A percentile compares a stretch with the other conserved stretches of the same genome.
phyloP scores from a whole-genome alignment of 2,329 filamentous ascomycete genomes.

The Fusarium cyanostomum region DNA sequence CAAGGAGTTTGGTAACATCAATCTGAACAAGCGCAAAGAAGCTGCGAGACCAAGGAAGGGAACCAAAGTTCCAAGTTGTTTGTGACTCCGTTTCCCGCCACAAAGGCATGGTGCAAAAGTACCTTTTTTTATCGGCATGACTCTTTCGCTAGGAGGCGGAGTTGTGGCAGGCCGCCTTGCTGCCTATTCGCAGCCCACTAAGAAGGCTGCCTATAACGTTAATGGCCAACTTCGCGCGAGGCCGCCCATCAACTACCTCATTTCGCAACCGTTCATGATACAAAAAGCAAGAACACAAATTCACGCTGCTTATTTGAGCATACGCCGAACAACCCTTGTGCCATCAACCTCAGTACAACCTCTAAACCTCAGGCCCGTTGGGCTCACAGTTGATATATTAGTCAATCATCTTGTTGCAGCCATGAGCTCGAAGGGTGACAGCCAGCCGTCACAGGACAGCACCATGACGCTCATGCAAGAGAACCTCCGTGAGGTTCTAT shows the following conservation, averaged over 20 bases:
- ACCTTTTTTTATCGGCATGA: slow-evolving; percentile 14
- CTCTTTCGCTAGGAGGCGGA: slow-evolving; percentile 20
- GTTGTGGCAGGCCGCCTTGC: slow-evolving; percentile 31
- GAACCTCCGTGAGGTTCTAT: slow-evolving; percentile 55
- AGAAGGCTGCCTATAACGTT: slow-evolving; percentile 3
- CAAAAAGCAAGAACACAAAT: slow-evolving; percentile 3
- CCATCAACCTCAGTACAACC: neutral
- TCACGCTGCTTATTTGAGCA: slow-evolving; percentile 13
- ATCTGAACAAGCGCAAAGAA: slow-evolving; percentile 12
- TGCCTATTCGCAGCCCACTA: slow-evolving; percentile 31
- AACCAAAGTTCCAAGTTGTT: neutral
- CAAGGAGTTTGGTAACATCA: slow-evolving; percentile 37
- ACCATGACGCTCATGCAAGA: slow-evolving; percentile 49
- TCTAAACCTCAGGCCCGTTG: neutral
- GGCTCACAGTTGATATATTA: neutral
- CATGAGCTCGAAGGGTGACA: slow-evolving; percentile 46
- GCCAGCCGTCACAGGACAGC: slow-evolving; percentile 50
- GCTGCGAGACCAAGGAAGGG: neutral
- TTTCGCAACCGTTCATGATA: slow-evolving; percentile 7
- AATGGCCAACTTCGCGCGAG: slow-evolving; percentile 3
- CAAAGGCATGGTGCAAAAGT: slow-evolving; percentile 18
- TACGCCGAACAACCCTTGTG: slow-evolving; percentile 11
- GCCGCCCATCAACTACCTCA: slow-evolving; percentile 10
- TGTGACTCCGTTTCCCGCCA: neutral
- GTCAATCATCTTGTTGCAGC: neutral